Evolutionary conservation across 805 yeast genomes (phyloP).

Genomic region (Teunomyces lycoperdinae): DNA sequence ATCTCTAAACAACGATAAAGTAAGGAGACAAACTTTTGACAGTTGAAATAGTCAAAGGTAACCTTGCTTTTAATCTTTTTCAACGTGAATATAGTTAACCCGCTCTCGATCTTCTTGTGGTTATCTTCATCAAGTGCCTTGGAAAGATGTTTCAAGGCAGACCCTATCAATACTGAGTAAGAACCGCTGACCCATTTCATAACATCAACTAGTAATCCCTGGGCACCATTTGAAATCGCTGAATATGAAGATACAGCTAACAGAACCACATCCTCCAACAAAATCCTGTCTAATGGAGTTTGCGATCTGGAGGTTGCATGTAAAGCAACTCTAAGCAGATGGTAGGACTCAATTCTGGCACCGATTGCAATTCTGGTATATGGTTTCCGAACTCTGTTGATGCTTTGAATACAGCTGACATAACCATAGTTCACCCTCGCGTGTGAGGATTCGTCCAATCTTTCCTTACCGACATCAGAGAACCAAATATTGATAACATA

Average conservation of each 20-base stretch:
- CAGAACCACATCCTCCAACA: conserved; percentile 63
- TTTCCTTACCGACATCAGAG: conserved; percentile 74
- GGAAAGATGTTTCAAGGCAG: conserved; percentile 48
- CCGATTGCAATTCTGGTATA: conserved; percentile 79
- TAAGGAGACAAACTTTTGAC: conserved; percentile 46
- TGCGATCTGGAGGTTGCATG: conserved; percentile 74
- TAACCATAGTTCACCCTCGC: conserved; percentile 54
- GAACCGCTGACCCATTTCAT: conserved; percentile 70
- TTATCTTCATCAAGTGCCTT: conserved; percentile 43
- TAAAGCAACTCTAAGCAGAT: conserved; percentile 67
- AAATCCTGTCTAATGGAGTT: conserved; percentile 56
- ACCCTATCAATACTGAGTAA: conserved; percentile 51
- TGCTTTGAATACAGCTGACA: conserved; percentile 57
- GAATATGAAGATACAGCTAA: conserved; percentile 69
- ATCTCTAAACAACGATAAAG: conserved; percentile 54
- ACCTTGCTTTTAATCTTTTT: conserved; percentile 58
- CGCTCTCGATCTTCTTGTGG: conserved; percentile 58
- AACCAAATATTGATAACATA: conserved; percentile 74
- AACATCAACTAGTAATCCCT: conserved; percentile 60
- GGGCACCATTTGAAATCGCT: conserved; percentile 69
- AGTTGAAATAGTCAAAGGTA: conserved; percentile 53
- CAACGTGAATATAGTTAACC: conserved; percentile 54
- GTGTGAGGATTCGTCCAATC: conserved; percentile 56
- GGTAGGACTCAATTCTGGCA: conserved; percentile 68
- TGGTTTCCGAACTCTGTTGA: conserved; percentile 63